phyloP scores from a whole-genome alignment of 495 filamentous ascomycete genomes.

The Aspergillus hancockii region DNA sequence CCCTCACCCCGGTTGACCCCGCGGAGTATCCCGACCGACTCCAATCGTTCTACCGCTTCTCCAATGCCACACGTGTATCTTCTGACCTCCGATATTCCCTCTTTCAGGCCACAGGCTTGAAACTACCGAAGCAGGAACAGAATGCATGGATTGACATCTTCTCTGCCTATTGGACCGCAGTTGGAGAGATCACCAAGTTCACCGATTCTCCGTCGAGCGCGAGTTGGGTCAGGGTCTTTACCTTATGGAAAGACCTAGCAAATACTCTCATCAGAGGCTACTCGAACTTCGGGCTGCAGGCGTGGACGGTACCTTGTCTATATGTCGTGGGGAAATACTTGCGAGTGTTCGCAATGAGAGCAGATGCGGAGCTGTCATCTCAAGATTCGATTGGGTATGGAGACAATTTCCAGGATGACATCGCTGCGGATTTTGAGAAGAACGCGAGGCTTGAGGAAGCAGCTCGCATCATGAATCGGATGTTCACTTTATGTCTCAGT shows the following conservation, averaged over 20 bases:
- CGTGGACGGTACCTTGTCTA: conserved; percentile 87
- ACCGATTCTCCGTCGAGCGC: conserved; percentile 47
- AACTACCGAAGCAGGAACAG: conserved; percentile 62
- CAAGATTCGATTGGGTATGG: conserved; percentile 39
- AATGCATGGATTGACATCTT: conserved; percentile 83
- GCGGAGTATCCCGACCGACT: conserved; percentile 58
- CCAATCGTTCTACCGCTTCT: conserved; percentile 57
- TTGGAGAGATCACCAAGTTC: conserved; percentile 64
- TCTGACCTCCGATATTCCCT: conserved; percentile 63
- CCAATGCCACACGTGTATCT: conserved; percentile 58
- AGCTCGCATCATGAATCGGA: conserved; percentile 79
- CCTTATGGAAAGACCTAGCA: conserved; percentile 78
- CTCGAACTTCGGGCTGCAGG: conserved; percentile 64
- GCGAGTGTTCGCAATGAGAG: conserved; percentile 82
- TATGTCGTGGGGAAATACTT: conserved; percentile 83
- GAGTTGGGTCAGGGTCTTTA: conserved; percentile 75
- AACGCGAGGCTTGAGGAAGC: conserved; percentile 86
- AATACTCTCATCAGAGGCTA: conserved; percentile 75
- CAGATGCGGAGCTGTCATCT: conserved; percentile 60
- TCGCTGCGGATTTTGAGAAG: conserved; percentile 67
- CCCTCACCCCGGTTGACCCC: conserved; percentile 66
- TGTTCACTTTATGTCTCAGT: conserved; percentile 83
- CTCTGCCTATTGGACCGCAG: conserved; percentile 76
- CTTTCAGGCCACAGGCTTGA: conserved; percentile 54
- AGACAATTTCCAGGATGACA: conserved; percentile 71